These are phyloP conservation scores for Hymenoscyphus scutula DNA, from an alignment of 2,329 filamentous ascomycete species.

Conservation along the genomic window DNA sequence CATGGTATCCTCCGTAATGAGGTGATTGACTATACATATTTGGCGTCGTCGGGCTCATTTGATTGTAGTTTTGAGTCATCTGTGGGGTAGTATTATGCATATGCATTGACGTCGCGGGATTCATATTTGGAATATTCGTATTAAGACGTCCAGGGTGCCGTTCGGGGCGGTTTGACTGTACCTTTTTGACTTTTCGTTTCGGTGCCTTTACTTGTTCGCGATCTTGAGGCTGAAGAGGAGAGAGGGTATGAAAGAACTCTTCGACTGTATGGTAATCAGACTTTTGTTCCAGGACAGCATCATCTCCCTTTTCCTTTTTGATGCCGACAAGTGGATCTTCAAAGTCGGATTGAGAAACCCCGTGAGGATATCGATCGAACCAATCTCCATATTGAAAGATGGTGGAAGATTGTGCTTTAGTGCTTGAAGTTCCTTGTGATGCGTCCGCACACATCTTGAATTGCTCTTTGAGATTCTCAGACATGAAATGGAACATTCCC, in stretches of 20 bases:
- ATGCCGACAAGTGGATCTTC: conserved; percentile 67
- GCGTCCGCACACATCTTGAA: conserved; percentile 84
- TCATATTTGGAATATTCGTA: conserved; percentile 29
- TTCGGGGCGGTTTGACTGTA: conserved; percentile 26
- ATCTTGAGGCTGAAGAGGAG: conserved; percentile 51
- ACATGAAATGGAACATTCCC: conserved; percentile 98
- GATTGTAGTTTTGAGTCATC: conserved; percentile 26
- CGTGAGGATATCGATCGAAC: conserved; percentile 93
- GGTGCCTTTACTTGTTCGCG: conserved; percentile 20
- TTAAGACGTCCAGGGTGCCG: conserved; percentile 25
- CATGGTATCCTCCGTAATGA: conserved; percentile 36
- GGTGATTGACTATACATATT: conserved; percentile 35
- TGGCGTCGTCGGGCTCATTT: conserved; percentile 33
- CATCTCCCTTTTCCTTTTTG: conserved; percentile 76
- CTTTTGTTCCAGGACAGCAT: conserved; percentile 85
- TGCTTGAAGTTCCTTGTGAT: conserved; percentile 58
- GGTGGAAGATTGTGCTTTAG: conserved; percentile 47
- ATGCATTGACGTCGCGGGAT: conserved; percentile 20
- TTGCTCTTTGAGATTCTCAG: conserved; percentile 85
- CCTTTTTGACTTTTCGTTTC: conserved; percentile 44
- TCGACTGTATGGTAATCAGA: conserved; percentile 90
- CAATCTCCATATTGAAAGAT: conserved; percentile 97
- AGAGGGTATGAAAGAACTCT: conserved; percentile 84
- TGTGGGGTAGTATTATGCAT: conserved; percentile 20
- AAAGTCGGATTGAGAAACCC: conserved; percentile 80